Evolutionary conservation across 371 early-diverging fungal species (phyloP).

Genomic region (Mucor circinelloides): DNA sequence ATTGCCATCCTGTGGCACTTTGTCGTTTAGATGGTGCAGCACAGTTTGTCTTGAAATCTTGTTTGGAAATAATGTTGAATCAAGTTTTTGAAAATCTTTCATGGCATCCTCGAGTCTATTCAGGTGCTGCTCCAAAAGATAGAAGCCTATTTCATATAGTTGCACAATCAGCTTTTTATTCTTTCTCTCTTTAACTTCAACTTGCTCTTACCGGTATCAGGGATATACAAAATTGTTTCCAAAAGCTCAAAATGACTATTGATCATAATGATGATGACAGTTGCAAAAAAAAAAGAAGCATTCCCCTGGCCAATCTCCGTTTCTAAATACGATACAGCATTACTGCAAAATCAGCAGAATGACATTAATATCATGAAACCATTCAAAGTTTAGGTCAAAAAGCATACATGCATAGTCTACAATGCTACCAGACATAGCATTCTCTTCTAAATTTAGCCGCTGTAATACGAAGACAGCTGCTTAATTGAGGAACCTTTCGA

Average conservation of each 20-base stretch:
- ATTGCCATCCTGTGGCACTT: constrained; percentile 28
- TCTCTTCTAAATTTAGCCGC: too few species aligned
- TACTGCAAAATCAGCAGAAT: too few species aligned
- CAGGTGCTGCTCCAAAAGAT: constrained; percentile 8
- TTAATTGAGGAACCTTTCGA: too few species aligned
- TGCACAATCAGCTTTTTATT: not conserved
- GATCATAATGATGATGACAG: not conserved
- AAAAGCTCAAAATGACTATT: constrained; percentile 22
- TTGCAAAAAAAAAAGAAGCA: not conserved
- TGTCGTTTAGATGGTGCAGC: constrained; percentile 20
- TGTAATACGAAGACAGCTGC: too few species aligned
- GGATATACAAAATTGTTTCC: constrained; percentile 59
- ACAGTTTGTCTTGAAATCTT: constrained; percentile 42
- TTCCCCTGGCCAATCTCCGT: not conserved
- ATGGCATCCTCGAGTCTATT: constrained; percentile 1
- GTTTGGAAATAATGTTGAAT: constrained; percentile 18
- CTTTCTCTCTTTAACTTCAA: not conserved
- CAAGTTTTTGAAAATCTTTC: constrained; percentile 14
- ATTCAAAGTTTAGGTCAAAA: too few species aligned
- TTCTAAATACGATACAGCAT: not conserved
- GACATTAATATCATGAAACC: too few species aligned
- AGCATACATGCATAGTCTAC: too few species aligned
- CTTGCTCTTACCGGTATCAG: constrained; percentile 37
- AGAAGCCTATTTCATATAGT: constrained; percentile 12
- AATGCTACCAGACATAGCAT: too few species aligned